A percentile compares a stretch with the other conserved stretches of the same genome.
phyloP scores from a whole-genome alignment of 768 basidiomycete genomes.

The Wakefieldia striispora region DNA sequence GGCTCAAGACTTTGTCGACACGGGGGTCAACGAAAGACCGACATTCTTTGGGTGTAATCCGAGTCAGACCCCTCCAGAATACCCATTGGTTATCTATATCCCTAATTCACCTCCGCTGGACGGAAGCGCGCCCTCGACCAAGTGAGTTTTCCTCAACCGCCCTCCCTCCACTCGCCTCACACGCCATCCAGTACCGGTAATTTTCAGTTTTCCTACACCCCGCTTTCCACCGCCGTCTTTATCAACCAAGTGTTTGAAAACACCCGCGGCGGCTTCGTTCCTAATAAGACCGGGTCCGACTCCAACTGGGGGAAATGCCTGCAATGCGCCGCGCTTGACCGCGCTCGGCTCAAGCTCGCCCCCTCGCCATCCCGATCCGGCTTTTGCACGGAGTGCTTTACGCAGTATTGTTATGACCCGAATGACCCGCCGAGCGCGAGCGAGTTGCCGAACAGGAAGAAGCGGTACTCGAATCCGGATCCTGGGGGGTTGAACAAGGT shows the following conservation, averaged over 20 bases:
- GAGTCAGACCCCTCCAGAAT: conserved; percentile 45
- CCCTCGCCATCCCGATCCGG: conserved; percentile 39
- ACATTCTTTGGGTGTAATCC: conserved; percentile 83
- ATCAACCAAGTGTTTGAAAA: conserved; percentile 60
- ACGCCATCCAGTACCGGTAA: conserved; percentile 45
- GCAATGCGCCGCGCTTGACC: conserved; percentile 62
- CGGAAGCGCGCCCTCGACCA: conserved; percentile 60
- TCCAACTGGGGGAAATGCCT: conserved; percentile 53
- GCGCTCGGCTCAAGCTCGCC: conserved; percentile 42
- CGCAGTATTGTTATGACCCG: conserved; percentile 55
- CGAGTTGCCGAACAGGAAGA: conserved; percentile 37
- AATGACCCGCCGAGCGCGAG: conserved; percentile 58
- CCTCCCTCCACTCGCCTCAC: conserved; percentile 1
- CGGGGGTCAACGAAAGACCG: conserved; percentile 63
- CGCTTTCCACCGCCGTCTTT: conserved; percentile 52
- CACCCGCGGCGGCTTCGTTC: conserved; percentile 57
- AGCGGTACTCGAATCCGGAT: conserved; percentile 53
- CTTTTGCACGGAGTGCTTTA: conserved; percentile 59
- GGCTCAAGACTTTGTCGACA: conserved; percentile 49
- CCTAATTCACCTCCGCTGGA: conserved; percentile 73
- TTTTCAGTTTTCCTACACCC: conserved; percentile 59
- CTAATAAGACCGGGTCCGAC: conserved; percentile 57
- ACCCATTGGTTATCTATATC: conserved; percentile 69
- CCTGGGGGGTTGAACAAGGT: conserved; percentile 46
- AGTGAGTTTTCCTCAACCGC: conserved; percentile 38